Evolutionary conservation across 305 asterid genomes (phyloP).

Genomic region (Fraxinus paxiana): DNA sequence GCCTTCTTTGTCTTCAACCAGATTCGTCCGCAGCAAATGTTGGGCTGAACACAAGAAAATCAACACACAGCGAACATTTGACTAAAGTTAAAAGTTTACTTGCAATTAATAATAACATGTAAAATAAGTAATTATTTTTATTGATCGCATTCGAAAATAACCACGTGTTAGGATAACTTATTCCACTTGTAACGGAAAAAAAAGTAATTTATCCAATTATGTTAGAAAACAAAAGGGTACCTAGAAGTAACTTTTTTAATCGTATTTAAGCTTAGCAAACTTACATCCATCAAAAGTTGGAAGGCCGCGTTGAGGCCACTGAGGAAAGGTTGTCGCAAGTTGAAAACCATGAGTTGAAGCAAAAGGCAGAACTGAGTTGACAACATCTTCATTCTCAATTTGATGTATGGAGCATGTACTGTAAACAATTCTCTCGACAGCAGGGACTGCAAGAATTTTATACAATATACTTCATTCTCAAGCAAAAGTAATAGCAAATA

Average conservation of each 20-base stretch:
- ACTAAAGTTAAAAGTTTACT: neutral
- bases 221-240: neutral
- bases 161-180: neutral
- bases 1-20: slow-evolving; percentile 68
- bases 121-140: neutral
- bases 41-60: slow-evolving; percentile 41
- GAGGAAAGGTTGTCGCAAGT: slow-evolving; percentile 54
- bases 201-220: neutral
- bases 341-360: slow-evolving; percentile 73
- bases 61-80: neutral
- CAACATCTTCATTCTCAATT: slow-evolving; percentile 80
- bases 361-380: slow-evolving; percentile 55
- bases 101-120: neutral
- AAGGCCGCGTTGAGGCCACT: slow-evolving; percentile 92
- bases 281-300: slow-evolving; percentile 73
- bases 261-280: slow-evolving; percentile 11
- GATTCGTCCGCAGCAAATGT: slow-evolving; percentile 61
- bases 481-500: neutral
- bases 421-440: slow-evolving; percentile 80
- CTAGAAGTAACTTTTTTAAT: neutral
- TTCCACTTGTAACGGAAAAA: neutral
- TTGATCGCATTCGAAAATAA: neutral
- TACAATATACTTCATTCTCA: neutral
- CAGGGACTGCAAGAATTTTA: slow-evolving; percentile 50
- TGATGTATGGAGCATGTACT: slow-evolving; percentile 90